Evolutionary conservation across 2,329 filamentous ascomycete genomes (phyloP).

Genomic region (Xylaria sp.): DNA sequence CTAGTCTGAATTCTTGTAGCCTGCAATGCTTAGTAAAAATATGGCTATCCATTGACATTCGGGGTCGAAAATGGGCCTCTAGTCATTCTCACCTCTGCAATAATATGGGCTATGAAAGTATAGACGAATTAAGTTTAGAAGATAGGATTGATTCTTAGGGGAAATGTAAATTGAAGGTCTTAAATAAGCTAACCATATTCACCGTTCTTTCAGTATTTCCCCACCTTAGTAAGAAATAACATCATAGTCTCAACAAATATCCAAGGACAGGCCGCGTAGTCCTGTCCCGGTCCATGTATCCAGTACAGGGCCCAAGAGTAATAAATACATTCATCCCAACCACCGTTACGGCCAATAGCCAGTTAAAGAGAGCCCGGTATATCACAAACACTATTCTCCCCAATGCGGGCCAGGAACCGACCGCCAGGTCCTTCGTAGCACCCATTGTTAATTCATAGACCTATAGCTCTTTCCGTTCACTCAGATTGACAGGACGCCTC

Average conservation of each 20-base stretch:
- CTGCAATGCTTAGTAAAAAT: no score
- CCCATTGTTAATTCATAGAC: neutral
- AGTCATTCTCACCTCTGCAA: no score
- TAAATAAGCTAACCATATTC: no score
- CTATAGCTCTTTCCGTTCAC: neutral
- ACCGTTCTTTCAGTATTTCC: no score
- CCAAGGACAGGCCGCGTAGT: neutral
- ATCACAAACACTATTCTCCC: neutral
- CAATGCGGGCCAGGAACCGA: neutral
- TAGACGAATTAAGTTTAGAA: no score
- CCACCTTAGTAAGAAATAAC: no score
- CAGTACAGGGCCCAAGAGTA: constrained; percentile 3
- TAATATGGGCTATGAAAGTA: no score
- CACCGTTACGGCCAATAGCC: neutral
- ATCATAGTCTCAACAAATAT: neutral
- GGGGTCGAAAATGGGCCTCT: no score
- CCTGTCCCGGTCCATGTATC: neutral
- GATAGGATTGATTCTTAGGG: no score
- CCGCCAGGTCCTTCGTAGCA: neutral
- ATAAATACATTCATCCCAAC: constrained; percentile 1
- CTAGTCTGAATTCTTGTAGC: no score
- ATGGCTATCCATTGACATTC: no score
- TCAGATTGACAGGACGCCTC: constrained; percentile 20
- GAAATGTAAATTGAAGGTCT: no score
- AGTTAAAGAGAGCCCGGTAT: neutral